Evolutionary conservation across 805 yeast species (phyloP), one percentile per base, ranked within the genome.

Genomic region (Sugiyamaella marilandica): DNA sequence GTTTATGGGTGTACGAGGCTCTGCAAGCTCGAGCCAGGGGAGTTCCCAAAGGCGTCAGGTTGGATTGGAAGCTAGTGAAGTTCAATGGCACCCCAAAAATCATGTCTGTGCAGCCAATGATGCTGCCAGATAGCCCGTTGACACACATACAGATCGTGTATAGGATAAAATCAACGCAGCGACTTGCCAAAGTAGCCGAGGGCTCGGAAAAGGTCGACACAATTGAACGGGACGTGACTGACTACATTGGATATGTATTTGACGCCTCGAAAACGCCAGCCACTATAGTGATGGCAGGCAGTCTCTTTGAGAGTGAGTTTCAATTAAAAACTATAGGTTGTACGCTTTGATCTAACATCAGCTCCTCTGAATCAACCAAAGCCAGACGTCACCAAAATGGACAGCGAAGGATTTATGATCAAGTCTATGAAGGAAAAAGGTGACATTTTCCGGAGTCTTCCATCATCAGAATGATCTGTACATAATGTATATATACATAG

Each of bases 21-120:
- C 64, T 85, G 43, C 69, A 72, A 18, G 72, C 74, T 32, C 76
- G 91, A 63, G 73, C 75, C 47, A 67, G 70, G 21, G 68, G 76
- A 24, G 65, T 85, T 41, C 95, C 97, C 18, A 68, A 71, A 16
- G 75, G 77, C 53, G 70, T 80, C 39, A 75, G 77, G 46, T 70
- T 88, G 56, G 82, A 80, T 51, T 91, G 97, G 97, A 84, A 86
- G 62, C 73, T 91, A 49, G 70, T 83, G 26, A 81, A 84, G 59
- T 82, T 89, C 61, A 84, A 81, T 59, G 70, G 74, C 32, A 76
- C 80, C 45, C 97, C 97, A 24, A 85, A 84, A 65, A 74, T 90
- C 32, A 75, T 87, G 45, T 76, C 83, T 2, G 80, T 91, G 61
- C 84, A 84, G 58, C 82, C 86, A 1, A 72, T 85, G 61, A 82